Evolutionary conservation across 1,284 basidiomycete genomes (phyloP).

Genomic region (Marasmius oreades): DNA sequence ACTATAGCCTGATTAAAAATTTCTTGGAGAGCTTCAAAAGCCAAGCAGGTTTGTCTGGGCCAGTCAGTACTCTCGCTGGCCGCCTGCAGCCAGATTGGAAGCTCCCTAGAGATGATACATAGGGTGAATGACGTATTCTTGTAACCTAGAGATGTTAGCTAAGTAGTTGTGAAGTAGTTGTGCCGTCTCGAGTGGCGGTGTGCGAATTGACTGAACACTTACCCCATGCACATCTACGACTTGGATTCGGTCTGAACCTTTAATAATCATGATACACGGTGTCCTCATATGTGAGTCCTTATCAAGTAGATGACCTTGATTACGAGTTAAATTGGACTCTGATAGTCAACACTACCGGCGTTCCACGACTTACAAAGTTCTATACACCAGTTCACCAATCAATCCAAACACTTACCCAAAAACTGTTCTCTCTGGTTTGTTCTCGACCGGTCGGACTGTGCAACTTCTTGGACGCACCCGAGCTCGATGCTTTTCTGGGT

Average conservation of each 20-base stretch:
- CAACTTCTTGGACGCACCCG: constrained; percentile 91
- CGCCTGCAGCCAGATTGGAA: constrained; percentile 73
- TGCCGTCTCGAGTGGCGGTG: too few species aligned
- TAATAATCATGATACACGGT: constrained; percentile 76
- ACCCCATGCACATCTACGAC: not conserved
- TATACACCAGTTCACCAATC: constrained; percentile 84
- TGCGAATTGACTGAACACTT: not conserved
- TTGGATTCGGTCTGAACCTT: too few species aligned
- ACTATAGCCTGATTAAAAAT: constrained; percentile 92
- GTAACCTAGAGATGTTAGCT: too few species aligned
- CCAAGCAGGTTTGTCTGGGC: constrained; percentile 83
- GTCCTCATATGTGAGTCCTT: constrained; percentile 41
- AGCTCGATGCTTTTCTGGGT: constrained; percentile 74
- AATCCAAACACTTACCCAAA: constrained; percentile 69
- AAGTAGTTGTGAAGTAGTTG: too few species aligned
- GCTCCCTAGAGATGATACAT: constrained; percentile 57
- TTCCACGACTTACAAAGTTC: constrained; percentile 94
- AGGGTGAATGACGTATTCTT: too few species aligned
- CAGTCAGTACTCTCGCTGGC: constrained; percentile 84
- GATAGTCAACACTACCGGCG: constrained; percentile 82
- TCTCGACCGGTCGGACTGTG: constrained; percentile 77
- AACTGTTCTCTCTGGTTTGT: constrained; percentile 83
- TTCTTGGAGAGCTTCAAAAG: constrained; percentile 93
- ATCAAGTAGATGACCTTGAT: constrained; percentile 11
- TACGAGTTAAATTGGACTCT: constrained; percentile 10